Evolutionary conservation across 768 basidiomycete species (phyloP), one percentile per base, ranked within the genome.

Genomic region (Hemileccinum rubropunctum): DNA sequence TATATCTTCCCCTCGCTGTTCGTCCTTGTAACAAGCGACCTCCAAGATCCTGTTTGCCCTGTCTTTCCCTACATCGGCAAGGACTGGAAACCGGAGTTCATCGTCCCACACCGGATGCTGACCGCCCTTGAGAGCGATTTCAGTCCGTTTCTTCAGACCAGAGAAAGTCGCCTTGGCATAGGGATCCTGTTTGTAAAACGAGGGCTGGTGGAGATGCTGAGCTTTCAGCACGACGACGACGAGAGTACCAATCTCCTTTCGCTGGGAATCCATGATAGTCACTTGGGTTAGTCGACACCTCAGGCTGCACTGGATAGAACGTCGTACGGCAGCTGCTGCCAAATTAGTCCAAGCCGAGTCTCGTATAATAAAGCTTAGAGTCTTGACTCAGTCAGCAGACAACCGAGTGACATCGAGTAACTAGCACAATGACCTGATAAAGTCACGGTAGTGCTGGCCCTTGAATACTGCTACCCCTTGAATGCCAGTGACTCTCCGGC

Each of bases 81-180:
- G 65, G 41, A 98, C 75, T 6, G 84, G 78, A 65, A 93, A 84
- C 37, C 91, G 81, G 45, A 95, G 67, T 67, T 97, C 93, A 30
- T 83, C 83, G 63, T 97, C 94, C 92, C 94, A 98, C 51, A 85
- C 81, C 2, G 95, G 95, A 67, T 91, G 88, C 63, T 98, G 95
- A 0, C 95, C 95, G 3, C 94, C 94, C 63, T 86, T 91, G 57
- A 83, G 75, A 60, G 91, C 87, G 51, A 84, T 77, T 46, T 79
- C 74, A 1, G 91, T 93, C 50, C 79, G 79, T 61, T 88, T 82
- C 45, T 78, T 83, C 15, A 72, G 72, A 34, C 83, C 82, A 66
- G 73, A 69, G 50, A 94, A 69, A 3, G 74, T 71, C 6, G 82
- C 74, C 55, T 86, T 78, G 3, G 84, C 85, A 64, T 84, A 95